Evolutionary conservation across 2,329 filamentous ascomycete genomes (phyloP).

Genomic region (Alternaria infectoria): DNA sequence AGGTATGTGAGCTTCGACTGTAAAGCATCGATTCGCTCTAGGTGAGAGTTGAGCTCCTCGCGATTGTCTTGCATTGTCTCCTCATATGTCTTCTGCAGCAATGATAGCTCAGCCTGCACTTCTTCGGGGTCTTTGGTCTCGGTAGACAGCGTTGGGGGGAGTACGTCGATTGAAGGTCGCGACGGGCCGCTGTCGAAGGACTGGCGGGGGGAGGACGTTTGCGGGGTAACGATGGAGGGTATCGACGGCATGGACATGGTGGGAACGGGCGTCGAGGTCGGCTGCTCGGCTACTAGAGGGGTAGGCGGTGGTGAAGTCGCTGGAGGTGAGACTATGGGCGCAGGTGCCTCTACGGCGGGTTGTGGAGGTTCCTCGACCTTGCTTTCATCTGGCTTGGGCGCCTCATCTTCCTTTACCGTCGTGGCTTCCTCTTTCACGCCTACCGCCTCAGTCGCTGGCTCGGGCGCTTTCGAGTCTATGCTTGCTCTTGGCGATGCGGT

Average conservation of each 20-base stretch:
- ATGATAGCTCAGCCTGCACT: constrained; percentile 55
- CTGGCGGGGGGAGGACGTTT: constrained; percentile 37
- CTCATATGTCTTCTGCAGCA: constrained; percentile 59
- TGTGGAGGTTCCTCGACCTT: constrained; percentile 20
- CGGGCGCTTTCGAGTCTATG: constrained; percentile 50
- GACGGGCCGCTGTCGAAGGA: constrained; percentile 43
- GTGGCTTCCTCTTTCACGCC: constrained; percentile 6
- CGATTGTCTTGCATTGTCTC: constrained; percentile 67
- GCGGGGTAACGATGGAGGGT: constrained; percentile 40
- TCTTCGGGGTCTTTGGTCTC: constrained; percentile 29
- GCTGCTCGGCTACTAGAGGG: constrained; percentile 47
- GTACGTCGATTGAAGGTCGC: constrained; percentile 38
- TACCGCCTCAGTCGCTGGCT: constrained; percentile 22
- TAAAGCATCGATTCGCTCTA: constrained; percentile 89
- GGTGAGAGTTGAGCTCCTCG: constrained; percentile 81
- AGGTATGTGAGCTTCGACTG: constrained; percentile 91
- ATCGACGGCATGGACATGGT: constrained; percentile 40
- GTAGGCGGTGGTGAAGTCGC: constrained; percentile 19
- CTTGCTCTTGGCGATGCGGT: constrained; percentile 53
- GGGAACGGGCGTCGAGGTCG: constrained; percentile 29
- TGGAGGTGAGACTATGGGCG: constrained; percentile 8
- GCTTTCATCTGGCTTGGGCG: constrained; percentile 17
- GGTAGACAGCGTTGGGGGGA: constrained; percentile 44
- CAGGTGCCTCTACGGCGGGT: constrained; percentile 36
- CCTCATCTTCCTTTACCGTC: constrained; percentile 20